Base-by-base conservation (phyloP, 108 stramenopile species). In the Poteriospumella lacustris region DNA sequence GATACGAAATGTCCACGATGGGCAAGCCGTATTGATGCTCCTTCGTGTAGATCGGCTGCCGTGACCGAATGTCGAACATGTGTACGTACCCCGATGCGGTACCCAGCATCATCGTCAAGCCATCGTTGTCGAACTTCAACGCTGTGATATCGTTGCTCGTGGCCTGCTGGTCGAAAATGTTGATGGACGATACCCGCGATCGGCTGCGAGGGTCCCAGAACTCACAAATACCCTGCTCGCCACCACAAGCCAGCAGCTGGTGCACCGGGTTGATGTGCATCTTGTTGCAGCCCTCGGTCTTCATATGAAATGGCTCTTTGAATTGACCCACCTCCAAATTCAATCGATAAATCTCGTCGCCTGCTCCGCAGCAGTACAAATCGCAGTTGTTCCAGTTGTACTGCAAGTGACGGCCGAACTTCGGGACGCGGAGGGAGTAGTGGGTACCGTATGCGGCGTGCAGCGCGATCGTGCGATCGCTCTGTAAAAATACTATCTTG, bases 381-480 rank as follows among this genome's bases (percentile, higher is more conserved):
- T 97, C 95, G 80, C 94, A 95, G 15, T 84, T 89, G 28, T 85
- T 86, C 39, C 88, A 85, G 80, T 97, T 93, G 85, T 97, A 97
- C 12, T 89, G 89, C 89, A 99, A 92, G 2, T 83, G 86, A 68
- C 99, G 83, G 2, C 96, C 96, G 89, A 96, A 95, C 39, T 89
- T 92, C 24, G 99, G 99, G 58, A 99, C 88, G 59, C 96, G 83
- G 39, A 96, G 78, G 33, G 80, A 80, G 77, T 92, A 89, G 85
- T 99, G 99, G 12, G 76, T 79, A 0, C 99, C 99, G 83, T 97
- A 97, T 9, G 95, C 94, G 29, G 99, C 99, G 80, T 99, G 99
- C 67, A 99, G 96, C 41, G 82, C 83, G 41, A 99, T 87, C 19
- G 91, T 91, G 24, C 99, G 89, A 84, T 99, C 95, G 38, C 88